phyloP scores from a whole-genome alignment of 768 basidiomycete species.

The Auriculariales sp. region DNA sequence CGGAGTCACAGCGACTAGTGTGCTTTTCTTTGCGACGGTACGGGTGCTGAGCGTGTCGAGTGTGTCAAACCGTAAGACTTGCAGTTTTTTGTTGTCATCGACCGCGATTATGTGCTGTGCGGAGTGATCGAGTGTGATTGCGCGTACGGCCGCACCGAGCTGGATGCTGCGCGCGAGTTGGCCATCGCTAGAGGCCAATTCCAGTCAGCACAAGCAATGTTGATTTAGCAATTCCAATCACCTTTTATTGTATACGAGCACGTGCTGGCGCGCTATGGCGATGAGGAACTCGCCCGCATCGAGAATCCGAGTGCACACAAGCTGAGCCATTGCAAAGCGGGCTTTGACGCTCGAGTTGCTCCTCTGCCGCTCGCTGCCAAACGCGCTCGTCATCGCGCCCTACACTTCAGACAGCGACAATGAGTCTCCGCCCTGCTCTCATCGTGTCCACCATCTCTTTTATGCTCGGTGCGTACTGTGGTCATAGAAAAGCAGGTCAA shows the following conservation, averaged over 20 bases:
- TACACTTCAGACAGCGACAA: constrained; percentile 16
- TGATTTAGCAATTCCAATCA: neutral
- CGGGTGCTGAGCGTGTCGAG: constrained; percentile 46
- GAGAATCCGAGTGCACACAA: neutral
- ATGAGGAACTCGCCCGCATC: neutral
- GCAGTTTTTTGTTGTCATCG: constrained; percentile 72
- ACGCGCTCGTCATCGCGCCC: neutral
- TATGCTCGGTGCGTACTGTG: constrained; percentile 43
- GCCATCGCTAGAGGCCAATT: constrained; percentile 30
- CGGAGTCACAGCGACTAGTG: constrained; percentile 45
- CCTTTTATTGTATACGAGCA: neutral
- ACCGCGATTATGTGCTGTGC: constrained; percentile 40
- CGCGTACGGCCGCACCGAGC: constrained; percentile 27
- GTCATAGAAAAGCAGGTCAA: too few species aligned
- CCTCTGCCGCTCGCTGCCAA: neutral
- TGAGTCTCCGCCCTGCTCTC: constrained; percentile 60
- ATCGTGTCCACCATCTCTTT: constrained; percentile 70
- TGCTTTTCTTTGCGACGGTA: constrained; percentile 64
- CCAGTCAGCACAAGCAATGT: neutral
- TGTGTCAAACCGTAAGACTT: constrained; percentile 51
- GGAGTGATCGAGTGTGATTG: constrained; percentile 33
- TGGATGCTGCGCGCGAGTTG: constrained; percentile 9
- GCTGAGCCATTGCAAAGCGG: neutral
- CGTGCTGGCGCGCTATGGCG: neutral
- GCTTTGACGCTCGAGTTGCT: neutral